Base-by-base conservation (phyloP, 768 basidiomycete species). In the Rhizopogon rudus region DNA sequence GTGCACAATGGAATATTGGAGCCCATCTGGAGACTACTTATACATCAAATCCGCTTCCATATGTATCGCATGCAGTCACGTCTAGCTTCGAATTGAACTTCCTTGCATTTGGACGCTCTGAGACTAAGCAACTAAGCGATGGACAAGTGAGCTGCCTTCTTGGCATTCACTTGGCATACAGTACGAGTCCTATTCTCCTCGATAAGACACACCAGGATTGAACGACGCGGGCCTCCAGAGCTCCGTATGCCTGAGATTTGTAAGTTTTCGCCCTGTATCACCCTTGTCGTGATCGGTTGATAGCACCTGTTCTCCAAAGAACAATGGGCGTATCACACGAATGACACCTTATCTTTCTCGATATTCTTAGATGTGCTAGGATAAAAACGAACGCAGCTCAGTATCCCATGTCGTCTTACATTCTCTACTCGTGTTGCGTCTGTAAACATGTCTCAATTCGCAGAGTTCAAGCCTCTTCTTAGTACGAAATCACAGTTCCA, bases 381-480 rank as follows among this genome's bases (percentile, higher is more conserved):
- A 48, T 48, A 22, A 48, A 48, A 48, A 20, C 17, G 13, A 48
- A 35, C 4, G 17, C 33, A 10, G 37, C 20, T 37, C 14, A 6
- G 14, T 37, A 37, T 49, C 14, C 22, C 35, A 5, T 37, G 5
- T 35, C 22, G 22, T 25, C 22, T 22, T 35, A 35, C 33, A 16
- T 6, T 37, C 17, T 33, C 31, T 5, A 33, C 20, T 22, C 20
- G 17, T 35, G 20, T 20, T 8, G 33, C 20, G 13, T 48, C 35
- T 37, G 14, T 16, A 25, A 37, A 22, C 8, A 49, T 49, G 25
- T 58, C 51, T 37, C 42, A 40, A 10, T 64, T 55, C 28, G 66
- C 69, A 39, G 74, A 73, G 42, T 77, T 77, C 63, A 74, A 66
- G 51, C 76, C 76, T 39, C 60, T 75, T 28, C 67, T 77, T 7